Percentiles rank a stretch among this genome's conserved stretches.
Evolutionary conservation across 768 basidiomycete species (phyloP).

Genomic region (Suillus placidus): DNA sequence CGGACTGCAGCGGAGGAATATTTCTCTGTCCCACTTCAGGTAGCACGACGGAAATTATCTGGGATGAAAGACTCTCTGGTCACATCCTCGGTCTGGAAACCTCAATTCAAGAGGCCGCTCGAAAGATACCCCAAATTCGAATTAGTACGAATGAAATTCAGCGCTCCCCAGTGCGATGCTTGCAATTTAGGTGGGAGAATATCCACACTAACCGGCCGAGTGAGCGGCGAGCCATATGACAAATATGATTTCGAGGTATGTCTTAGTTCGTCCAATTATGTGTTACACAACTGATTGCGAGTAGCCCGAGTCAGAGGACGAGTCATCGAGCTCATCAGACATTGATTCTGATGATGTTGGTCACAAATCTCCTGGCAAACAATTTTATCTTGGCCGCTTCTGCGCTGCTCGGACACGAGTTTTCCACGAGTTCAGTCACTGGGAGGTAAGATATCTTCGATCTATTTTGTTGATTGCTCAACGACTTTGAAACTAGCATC

Average conservation of each 20-base stretch:
- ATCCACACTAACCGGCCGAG: conserved; percentile 61
- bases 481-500: conserved; percentile 47
- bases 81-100: conserved; percentile 82
- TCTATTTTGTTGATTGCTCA: background rate
- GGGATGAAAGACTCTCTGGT: conserved; percentile 77
- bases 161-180: conserved; percentile 74
- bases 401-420: conserved; percentile 69
- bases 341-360: conserved; percentile 23
- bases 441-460: conserved; percentile 62
- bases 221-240: conserved; percentile 75
- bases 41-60: conserved; percentile 67
- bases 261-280: background rate
- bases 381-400: conserved; percentile 76
- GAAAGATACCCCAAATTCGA: conserved; percentile 69
- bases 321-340: conserved; percentile 29
- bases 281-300: background rate
- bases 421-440: conserved; percentile 77
- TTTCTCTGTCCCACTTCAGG: conserved; percentile 69
- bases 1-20: conserved; percentile 58
- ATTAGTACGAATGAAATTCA: conserved; percentile 52
- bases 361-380: conserved; percentile 22
- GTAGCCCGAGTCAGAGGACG: conserved; percentile 20
- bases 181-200: conserved; percentile 75
- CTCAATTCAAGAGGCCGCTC: conserved; percentile 64
- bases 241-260: conserved; percentile 64